These are phyloP conservation scores for Myxozyma udenii DNA, from an alignment of 805 yeast genomes.

Conservation along the genomic window DNA sequence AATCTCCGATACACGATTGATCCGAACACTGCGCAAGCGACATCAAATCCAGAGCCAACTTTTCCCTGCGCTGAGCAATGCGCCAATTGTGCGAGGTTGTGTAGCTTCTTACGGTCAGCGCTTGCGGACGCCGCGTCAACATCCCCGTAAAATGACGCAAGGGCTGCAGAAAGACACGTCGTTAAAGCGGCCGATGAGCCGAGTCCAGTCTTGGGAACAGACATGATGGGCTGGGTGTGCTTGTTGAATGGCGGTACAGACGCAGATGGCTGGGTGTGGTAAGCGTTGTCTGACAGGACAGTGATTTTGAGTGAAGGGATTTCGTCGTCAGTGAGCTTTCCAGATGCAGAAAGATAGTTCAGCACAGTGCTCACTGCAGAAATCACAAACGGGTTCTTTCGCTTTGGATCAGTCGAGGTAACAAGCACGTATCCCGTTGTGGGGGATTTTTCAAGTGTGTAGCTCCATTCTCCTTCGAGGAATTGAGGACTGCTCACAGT, in stretches of 20 bases:
- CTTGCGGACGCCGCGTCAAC: conserved; percentile 34
- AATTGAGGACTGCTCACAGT: conserved; percentile 75
- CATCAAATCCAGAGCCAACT: conserved; percentile 96
- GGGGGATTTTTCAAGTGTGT: conserved; percentile 36
- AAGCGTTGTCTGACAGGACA: conserved; percentile 81
- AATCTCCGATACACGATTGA: conserved; percentile 80
- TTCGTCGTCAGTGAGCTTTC: conserved; percentile 17
- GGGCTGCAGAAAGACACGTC: conserved; percentile 69
- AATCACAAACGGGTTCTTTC: conserved; percentile 69
- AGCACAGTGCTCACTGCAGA: conserved; percentile 57
- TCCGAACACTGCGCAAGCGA: conserved; percentile 92
- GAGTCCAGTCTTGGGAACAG: conserved; percentile 89
- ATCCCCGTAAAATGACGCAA: conserved; percentile 49
- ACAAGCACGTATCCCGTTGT: conserved; percentile 36
- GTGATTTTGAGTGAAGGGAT: conserved; percentile 45
- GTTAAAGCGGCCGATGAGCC: conserved; percentile 96
- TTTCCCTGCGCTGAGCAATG: conserved; percentile 94
- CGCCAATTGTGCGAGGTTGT: conserved; percentile 81
- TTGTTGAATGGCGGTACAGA: conserved; percentile 47
- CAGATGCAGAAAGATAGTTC: conserved; percentile 48
- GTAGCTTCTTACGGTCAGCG: conserved; percentile 44
- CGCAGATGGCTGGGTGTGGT: conserved; percentile 64
- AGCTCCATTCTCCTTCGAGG: conserved; percentile 64
- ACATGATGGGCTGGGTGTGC: conserved; percentile 57
- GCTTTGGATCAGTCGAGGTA: conserved; percentile 13